Conservation (phyloP, 768 basidiomycete genomes). For the Termitomyces sp. region DNA sequence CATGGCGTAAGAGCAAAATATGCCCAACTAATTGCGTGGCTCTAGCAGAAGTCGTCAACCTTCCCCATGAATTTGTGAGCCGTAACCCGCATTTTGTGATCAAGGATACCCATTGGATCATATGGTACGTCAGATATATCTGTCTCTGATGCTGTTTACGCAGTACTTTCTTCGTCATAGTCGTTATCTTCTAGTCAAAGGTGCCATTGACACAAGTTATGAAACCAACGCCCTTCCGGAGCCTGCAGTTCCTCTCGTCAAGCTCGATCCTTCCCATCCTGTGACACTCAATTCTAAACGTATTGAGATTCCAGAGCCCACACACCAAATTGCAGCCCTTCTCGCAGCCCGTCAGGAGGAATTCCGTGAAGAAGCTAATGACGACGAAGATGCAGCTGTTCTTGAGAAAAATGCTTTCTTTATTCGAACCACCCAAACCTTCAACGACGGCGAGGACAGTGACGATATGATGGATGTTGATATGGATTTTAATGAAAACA, state of each 20-base stretch:
- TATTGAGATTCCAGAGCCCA: conserved; percentile 58
- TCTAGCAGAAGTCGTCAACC: conserved; percentile 66
- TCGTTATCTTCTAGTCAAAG: conserved; percentile 62
- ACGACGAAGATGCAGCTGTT: conserved; percentile 44
- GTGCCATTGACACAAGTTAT: conserved; percentile 13
- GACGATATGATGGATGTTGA: conserved; percentile 47
- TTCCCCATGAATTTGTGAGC: conserved; percentile 54
- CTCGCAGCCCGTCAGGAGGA: conserved; percentile 40
- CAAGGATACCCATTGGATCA: conserved; percentile 65
- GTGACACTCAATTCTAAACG: conserved; percentile 14
- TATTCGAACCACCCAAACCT: conserved; percentile 20
- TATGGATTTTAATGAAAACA: conserved; percentile 29
- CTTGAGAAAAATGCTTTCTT: conserved; percentile 15
- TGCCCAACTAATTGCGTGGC: conserved; percentile 51
- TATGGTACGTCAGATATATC: conserved; percentile 46
- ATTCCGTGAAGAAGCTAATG: conserved; percentile 41
- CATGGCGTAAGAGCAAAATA: conserved; percentile 54
- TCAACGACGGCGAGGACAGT: conserved; percentile 31
- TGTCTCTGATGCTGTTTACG: not conserved
- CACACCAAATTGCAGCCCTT: conserved; percentile 50
- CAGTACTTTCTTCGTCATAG: conserved; percentile 25
- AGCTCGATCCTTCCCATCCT: conserved; percentile 38
- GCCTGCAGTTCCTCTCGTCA: conserved; percentile 37
- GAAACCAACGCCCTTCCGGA: conserved; percentile 10
- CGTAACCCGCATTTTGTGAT: conserved; percentile 56